These are phyloP conservation scores for Candida quercuum DNA, from an alignment of 805 yeast genomes.

Conservation along the genomic window DNA sequence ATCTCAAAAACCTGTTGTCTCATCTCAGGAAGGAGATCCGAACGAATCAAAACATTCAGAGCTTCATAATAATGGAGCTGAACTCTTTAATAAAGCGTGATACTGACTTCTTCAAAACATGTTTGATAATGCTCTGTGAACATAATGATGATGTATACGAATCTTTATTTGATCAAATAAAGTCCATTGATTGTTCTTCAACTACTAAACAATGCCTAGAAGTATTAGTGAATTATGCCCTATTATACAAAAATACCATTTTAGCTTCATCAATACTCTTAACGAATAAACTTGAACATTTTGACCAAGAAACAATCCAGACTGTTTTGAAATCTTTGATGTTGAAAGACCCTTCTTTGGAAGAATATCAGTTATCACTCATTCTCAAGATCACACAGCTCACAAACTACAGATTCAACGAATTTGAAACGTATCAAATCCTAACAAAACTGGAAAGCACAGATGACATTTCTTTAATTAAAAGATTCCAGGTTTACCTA, in stretches of 20 bases:
- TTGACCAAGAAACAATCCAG: background rate
- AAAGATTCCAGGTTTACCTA: constrained; percentile 7
- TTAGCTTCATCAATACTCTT: background rate
- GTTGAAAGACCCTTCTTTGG: constrained; percentile 15
- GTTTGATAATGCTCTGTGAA: background rate
- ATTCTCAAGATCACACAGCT: constrained; percentile 10
- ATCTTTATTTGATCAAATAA: background rate
- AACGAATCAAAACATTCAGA: background rate
- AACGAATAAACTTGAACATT: background rate
- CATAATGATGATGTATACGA: too few species aligned
- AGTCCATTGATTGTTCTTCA: too few species aligned
- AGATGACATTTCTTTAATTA: constrained; percentile 4
- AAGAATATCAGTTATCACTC: constrained; percentile 15
- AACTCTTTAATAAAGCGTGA: background rate
- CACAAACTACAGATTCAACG: constrained; percentile 9
- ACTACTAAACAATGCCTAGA: background rate
- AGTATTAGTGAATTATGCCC: background rate
- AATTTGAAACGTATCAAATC: constrained; percentile 11
- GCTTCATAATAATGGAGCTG: constrained; percentile 1
- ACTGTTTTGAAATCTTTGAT: constrained; percentile 4
- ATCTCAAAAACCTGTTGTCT: background rate
- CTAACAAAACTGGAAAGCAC: constrained; percentile 9
- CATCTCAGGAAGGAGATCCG: background rate
- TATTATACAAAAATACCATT: background rate
- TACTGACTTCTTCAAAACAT: background rate